phyloP scores from a whole-genome alignment of 768 basidiomycete species.

The Floccularia luteovirens region DNA sequence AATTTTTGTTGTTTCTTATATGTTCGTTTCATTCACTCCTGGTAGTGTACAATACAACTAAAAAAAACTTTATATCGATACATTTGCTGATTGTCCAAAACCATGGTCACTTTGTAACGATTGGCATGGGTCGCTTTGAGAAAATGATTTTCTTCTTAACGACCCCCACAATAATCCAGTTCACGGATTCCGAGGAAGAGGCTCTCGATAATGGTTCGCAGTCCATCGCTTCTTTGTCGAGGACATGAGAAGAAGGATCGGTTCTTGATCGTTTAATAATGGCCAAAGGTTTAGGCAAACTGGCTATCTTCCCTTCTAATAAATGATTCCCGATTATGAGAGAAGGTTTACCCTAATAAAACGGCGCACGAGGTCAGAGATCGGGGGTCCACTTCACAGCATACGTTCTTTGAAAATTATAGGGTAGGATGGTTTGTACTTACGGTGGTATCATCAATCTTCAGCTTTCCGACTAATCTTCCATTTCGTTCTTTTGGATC shows the following conservation, averaged over 20 bases:
- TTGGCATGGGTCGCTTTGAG: constrained; percentile 75
- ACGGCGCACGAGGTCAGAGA: background rate
- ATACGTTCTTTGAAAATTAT: too few relatives aligned
- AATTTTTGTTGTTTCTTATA: background rate
- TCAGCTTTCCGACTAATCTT: constrained; percentile 72
- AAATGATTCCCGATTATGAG: constrained; percentile 84
- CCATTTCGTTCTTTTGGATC: constrained; percentile 49
- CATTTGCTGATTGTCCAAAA: constrained; percentile 1
- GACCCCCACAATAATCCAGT: constrained; percentile 61
- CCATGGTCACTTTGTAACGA: constrained; percentile 23
- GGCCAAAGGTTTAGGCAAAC: constrained; percentile 74
- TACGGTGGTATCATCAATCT: constrained; percentile 51
- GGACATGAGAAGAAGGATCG: constrained; percentile 8
- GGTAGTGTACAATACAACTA: background rate
- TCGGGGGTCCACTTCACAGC: constrained; percentile 12
- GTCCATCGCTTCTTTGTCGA: constrained; percentile 12
- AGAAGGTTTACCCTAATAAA: constrained; percentile 64
- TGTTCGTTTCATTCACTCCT: background rate
- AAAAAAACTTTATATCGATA: background rate
- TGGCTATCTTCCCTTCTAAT: constrained; percentile 79
- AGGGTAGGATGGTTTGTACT: too few relatives aligned
- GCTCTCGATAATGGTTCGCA: constrained; percentile 9
- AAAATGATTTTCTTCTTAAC: constrained; percentile 82
- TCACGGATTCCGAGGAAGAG: constrained; percentile 10
- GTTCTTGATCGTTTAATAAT: constrained; percentile 45